Base-by-base conservation (phyloP, 2,329 filamentous ascomycete genomes). In the Trichoderma sp. region DNA sequence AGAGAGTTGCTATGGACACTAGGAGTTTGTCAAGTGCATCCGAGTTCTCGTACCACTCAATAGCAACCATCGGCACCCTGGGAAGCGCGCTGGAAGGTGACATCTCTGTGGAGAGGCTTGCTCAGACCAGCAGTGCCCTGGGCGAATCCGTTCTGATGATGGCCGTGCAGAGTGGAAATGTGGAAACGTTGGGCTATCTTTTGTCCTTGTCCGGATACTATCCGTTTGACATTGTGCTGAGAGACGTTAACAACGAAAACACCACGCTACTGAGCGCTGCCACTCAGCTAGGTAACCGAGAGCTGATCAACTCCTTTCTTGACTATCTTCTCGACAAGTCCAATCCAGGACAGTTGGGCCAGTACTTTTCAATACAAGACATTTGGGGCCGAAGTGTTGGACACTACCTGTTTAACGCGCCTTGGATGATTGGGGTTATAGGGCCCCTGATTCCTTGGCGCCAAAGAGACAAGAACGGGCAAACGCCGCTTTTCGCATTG, bases 371-470 rank as follows among this genome's bases (percentile, higher is more conserved):
- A 4, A 85, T 88, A 73, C 92, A 95, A 77, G 96, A 99, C 78
- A 89, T 88, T 47, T 92, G 94, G 84, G 96, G 95, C 26, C 91
- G 96, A 76, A 97, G 94, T 73, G 89, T 93, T 67, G 96, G 92
- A n/a, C 96, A 99, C 81, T 99, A 99, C 80, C 86, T 99, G 18
- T 99, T 99, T 83, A 93, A 97, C 78, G 91, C 93, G 9, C 96
- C 96, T 2, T 86, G 88, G 68, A 85, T 99, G 24, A 96, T 99
- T 75, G 84, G 86, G 58, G 87, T 88, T 70, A 91, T 98, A 73
- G 95, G 94, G 2, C 86, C 88, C 73, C 83, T 95, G 75, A 85
- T 99, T 68, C 93, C 94, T 9, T 99, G 96, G 96, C 89, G 90
- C 72, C 90, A 97, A 80, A 94, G 92, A 75, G 96, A 99, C 81